Evolutionary conservation across 2,329 filamentous ascomycete genomes (phyloP).

Genomic region (Penicillium sp.): DNA sequence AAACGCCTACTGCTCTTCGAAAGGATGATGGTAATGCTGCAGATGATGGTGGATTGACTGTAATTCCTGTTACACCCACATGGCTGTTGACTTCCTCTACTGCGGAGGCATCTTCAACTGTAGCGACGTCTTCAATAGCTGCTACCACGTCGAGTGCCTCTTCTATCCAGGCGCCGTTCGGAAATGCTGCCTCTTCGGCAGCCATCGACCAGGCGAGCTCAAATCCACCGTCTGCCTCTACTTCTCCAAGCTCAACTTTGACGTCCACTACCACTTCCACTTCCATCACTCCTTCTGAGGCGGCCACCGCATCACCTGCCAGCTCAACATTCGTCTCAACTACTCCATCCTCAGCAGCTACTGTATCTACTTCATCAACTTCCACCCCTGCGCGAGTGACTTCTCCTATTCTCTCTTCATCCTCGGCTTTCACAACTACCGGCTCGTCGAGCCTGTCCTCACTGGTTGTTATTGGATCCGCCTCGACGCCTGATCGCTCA

Average conservation of each 20-base stretch:
- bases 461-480: background rate
- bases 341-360: background rate
- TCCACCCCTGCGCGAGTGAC: background rate
- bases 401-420: background rate
- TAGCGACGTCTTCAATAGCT: background rate
- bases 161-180: background rate
- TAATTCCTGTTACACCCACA: conserved; percentile 9
- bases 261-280: background rate
- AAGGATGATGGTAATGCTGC: background rate
- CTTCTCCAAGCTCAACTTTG: background rate
- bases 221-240: background rate
- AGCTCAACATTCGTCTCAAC: background rate
- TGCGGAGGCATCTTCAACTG: background rate
- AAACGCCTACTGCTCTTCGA: background rate
- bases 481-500: background rate
- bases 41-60: conserved; percentile 3
- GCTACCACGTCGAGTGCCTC: background rate
- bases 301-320: background rate
- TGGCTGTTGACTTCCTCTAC: conserved; percentile 9
- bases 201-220: background rate
- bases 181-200: background rate
- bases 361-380: background rate
- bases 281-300: background rate
- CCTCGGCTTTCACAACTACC: background rate
- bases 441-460: background rate